Base-by-base conservation (phyloP, 352 stramenopile species). In the Lagenidium sp. region DNA sequence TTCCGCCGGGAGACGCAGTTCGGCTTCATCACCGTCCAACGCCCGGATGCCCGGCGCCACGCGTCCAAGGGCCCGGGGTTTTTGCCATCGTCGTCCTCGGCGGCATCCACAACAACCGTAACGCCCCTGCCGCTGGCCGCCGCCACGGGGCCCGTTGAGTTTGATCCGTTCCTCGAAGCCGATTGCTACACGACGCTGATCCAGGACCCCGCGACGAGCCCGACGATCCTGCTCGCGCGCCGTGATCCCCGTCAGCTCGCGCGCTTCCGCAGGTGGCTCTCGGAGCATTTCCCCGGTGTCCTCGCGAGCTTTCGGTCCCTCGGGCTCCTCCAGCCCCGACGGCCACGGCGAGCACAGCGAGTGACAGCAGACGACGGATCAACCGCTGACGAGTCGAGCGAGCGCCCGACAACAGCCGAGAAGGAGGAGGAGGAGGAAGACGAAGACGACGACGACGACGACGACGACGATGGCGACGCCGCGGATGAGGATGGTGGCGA, bases 151-250 rank as follows among this genome's bases (percentile, higher is more conserved):
- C 59, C 57, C 8, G 53, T 75, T 10, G 46, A 57, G 8, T 79
- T 79, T 21, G 67, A 79, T 13, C 57, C 60, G n/a, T 73, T 79
- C 46, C 59, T 45, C 12, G 43, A 52, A 6, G 55, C 50, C 1
- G 18, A 59, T n/a, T 68, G 53, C 29, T 74, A 60, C 21, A 25
- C 35, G 13, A 36, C 67, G 45, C 48, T 79, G 20, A 40, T 62
- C 1, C 53, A 66, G 44, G 44, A 53, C 18, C 60, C 55, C 0
- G 28, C 36, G 6, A 39, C 20, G 20, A 67, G 39, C 36, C 11
- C 7, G 8, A 18, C n/a, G 3, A 34, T 23, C 15, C 50, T 32
- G 10, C 22, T 36, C 15, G 41, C 38, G 12, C 42, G 67, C 38
- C 36, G 47, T 25, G 57, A 72, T 13, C 36, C 46, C 0, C 31